phyloP scores from a whole-genome alignment of 116 monocot genomes.

The Posidonia oceanica region DNA sequence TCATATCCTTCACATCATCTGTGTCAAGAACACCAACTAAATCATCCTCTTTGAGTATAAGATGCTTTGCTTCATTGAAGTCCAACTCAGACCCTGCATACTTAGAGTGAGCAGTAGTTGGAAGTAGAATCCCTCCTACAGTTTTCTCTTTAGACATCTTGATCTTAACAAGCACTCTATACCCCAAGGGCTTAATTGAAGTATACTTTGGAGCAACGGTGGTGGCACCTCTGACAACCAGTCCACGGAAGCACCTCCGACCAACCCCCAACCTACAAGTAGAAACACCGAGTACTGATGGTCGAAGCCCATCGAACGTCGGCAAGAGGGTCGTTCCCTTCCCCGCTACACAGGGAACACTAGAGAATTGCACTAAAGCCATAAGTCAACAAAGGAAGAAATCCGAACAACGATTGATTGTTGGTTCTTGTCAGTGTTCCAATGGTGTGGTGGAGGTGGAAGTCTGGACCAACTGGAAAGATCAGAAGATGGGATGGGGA shows the following conservation, averaged over 20 bases:
- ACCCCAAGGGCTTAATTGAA: conserved; percentile 36
- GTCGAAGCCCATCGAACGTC: conserved; percentile 33
- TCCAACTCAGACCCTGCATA: conserved; percentile 54
- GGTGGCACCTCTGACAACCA: conserved; percentile 61
- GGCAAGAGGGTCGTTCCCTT: conserved; percentile 8
- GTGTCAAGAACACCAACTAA: conserved; percentile 49
- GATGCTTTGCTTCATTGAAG: conserved; percentile 40
- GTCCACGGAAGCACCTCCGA: conserved; percentile 22
- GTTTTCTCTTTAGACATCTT: conserved; percentile 43
- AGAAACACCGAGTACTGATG: conserved; percentile 12
- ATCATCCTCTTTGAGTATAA: conserved; percentile 52
- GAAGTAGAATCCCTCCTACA: conserved; percentile 46
- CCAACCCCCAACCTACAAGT: conserved; percentile 1
- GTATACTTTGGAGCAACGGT: conserved; percentile 68
- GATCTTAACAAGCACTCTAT: conserved; percentile 47
- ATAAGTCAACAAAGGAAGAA: not conserved
- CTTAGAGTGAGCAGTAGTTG: conserved; percentile 50
- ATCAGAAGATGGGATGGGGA: not conserved
- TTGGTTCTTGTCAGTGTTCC: not conserved
- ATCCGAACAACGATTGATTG: too few relatives aligned
- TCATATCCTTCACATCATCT: conserved; percentile 52
- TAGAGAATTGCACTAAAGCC: conserved; percentile 6
- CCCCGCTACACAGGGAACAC: not conserved
- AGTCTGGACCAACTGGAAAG: not conserved
- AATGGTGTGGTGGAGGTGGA: too few relatives aligned